These are phyloP conservation scores for Flaveria trinervia DNA, from an alignment of 129 eudicot species.

Conservation along the genomic window DNA sequence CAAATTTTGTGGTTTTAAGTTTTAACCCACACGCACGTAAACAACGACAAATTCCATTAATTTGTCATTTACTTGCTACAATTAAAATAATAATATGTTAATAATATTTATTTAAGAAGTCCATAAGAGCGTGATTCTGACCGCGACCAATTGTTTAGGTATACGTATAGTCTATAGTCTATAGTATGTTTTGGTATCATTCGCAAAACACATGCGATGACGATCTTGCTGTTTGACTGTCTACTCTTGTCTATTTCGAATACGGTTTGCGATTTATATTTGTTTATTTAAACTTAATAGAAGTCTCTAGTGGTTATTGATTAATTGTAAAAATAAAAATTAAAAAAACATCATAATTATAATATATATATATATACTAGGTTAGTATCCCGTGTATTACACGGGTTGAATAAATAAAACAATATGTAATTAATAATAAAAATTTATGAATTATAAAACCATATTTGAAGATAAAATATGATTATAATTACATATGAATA, in stretches of 20 bases:
- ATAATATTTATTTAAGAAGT: not conserved
- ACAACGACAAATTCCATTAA: not conserved
- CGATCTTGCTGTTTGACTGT: constrained; percentile 5
- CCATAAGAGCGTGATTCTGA: not conserved
- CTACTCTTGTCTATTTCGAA: not conserved
- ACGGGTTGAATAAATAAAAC: too few species aligned
- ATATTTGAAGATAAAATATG: too few species aligned
- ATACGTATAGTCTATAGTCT: not conserved
- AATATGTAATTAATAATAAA: too few species aligned
- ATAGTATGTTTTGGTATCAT: not conserved
- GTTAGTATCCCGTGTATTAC: too few species aligned
- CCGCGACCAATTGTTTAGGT: not conserved
- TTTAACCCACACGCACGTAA: not conserved
- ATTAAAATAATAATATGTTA: not conserved
- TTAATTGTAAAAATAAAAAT: too few species aligned
- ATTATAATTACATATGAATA: too few species aligned
- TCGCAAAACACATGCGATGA: constrained; percentile 1
- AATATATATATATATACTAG: too few species aligned
- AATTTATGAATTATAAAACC: too few species aligned
- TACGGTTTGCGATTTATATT: not conserved
- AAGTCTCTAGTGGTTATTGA: not conserved
- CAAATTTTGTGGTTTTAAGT: constrained; percentile 10
- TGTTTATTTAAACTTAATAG: not conserved
- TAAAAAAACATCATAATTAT: too few species aligned
- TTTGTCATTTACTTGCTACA: constrained; percentile 14